A percentile compares a stretch with the other conserved stretches of the same genome.
These are phyloP conservation scores for Aquilaria malaccensis DNA, from an alignment of 345 rosid genomes.

Conservation along the genomic window DNA sequence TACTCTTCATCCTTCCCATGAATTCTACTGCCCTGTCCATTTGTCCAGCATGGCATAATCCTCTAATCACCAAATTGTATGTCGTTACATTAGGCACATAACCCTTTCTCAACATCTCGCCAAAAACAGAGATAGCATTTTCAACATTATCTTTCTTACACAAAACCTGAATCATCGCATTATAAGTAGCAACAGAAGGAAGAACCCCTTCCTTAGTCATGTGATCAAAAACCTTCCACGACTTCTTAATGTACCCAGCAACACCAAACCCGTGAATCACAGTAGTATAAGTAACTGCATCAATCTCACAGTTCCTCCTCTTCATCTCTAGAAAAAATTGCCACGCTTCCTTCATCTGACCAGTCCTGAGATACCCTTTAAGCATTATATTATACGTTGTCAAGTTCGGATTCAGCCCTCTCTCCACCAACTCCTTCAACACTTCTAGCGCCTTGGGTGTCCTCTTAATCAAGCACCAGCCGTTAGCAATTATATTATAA, in stretches of 20 bases:
- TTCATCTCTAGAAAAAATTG: slow-evolving; percentile 84
- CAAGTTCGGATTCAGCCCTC: slow-evolving; percentile 57
- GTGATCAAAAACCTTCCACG: slow-evolving; percentile 52
- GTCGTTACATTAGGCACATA: slow-evolving; percentile 59
- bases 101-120: slow-evolving; percentile 76
- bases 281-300: slow-evolving; percentile 75
- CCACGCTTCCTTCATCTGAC: slow-evolving; percentile 81
- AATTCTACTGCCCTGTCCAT: slow-evolving; percentile 52
- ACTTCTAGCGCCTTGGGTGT: slow-evolving; percentile 66
- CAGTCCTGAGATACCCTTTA: slow-evolving; percentile 71
- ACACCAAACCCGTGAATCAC: slow-evolving; percentile 81
- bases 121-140: slow-evolving; percentile 58
- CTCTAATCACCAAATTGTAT: slow-evolving; percentile 72
- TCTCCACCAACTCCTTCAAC: slow-evolving; percentile 79
- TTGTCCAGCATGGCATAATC: slow-evolving; percentile 68
- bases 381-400: slow-evolving; percentile 68
- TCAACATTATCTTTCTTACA: slow-evolving; percentile 87
- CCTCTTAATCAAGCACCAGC: slow-evolving; percentile 89
- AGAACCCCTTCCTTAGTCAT: slow-evolving; percentile 72
- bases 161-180: slow-evolving; percentile 81
- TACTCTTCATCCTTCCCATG: slow-evolving; percentile 58
- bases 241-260: slow-evolving; percentile 57
- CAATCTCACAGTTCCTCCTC: slow-evolving; percentile 61
- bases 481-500: slow-evolving; percentile 73
- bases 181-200: slow-evolving; percentile 82